A percentile compares a stretch with the other conserved stretches of the same genome.
These are phyloP conservation scores for Abortiporus biennis DNA, from an alignment of 1,284 basidiomycete genomes.

Conservation along the genomic window DNA sequence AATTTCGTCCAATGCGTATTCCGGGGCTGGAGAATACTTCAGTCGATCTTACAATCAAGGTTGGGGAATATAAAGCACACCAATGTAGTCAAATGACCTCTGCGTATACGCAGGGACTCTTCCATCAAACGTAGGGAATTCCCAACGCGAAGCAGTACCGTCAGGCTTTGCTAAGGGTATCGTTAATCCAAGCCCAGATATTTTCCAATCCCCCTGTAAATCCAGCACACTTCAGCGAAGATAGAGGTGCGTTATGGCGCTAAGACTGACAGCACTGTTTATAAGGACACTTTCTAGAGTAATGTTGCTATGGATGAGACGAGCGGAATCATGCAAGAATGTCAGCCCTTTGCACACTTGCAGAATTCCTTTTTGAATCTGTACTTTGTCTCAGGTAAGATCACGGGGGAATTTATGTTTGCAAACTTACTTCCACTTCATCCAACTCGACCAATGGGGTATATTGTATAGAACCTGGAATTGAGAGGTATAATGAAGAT, in stretches of 20 bases:
- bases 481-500: constrained; percentile 72
- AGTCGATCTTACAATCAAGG: neutral
- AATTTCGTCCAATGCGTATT: constrained; percentile 89
- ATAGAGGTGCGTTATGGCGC: neutral
- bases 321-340: constrained; percentile 90
- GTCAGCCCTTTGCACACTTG: constrained; percentile 91
- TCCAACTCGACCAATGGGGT: constrained; percentile 67
- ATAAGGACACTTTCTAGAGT: constrained; percentile 82
- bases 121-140: constrained; percentile 85
- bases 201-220: constrained; percentile 93
- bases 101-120: constrained; percentile 79
- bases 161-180: constrained; percentile 71
- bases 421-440: constrained; percentile 77
- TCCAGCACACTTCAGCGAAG: neutral
- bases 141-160: constrained; percentile 76
- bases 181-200: constrained; percentile 85
- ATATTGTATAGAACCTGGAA: constrained; percentile 54
- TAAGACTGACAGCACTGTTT: constrained; percentile 70
- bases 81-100: constrained; percentile 93
- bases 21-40: constrained; percentile 61
- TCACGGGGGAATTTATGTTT: constrained; percentile 6
- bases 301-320: constrained; percentile 89
- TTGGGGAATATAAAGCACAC: constrained; percentile 35
- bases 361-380: constrained; percentile 96
- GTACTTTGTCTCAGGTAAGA: constrained; percentile 9